A percentile compares a stretch with the other conserved stretches of the same genome.
Conservation (phyloP, 2,329 filamentous ascomycete species). For the Paracoccidioides brasiliensis region DNA sequence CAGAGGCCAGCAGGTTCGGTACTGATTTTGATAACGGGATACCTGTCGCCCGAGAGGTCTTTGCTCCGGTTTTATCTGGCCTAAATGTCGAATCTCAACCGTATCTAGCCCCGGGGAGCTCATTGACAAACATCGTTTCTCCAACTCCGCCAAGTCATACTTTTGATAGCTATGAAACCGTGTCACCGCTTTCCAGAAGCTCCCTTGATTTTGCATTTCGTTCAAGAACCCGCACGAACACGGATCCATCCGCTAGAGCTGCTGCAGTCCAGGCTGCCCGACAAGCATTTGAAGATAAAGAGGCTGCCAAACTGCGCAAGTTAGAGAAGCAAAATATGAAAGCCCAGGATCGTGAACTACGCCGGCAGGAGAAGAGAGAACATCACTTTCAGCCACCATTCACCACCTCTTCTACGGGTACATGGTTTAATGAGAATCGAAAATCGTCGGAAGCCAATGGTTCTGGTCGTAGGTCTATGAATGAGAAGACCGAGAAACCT, state of each 20-base stretch:
- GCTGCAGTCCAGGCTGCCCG: conserved; percentile 44
- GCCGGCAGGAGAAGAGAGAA: conserved; percentile 30
- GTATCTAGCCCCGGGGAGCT: conserved; percentile 27
- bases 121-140: conserved; percentile 22
- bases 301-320: conserved; percentile 44
- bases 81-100: conserved; percentile 21
- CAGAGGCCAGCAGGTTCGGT: conserved; percentile 27
- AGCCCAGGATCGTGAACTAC: conserved; percentile 32
- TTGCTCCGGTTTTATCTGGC: conserved; percentile 24
- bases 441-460: not conserved
- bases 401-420: not conserved
- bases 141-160: conserved; percentile 34
- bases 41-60: conserved; percentile 1
- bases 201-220: conserved; percentile 45
- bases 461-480: not conserved
- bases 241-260: conserved; percentile 41
- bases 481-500: not conserved
- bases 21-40: conserved; percentile 8
- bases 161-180: conserved; percentile 39
- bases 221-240: conserved; percentile 32
- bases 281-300: conserved; percentile 45
- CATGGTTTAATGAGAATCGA: not conserved
- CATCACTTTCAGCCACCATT: conserved; percentile 6
- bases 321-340: conserved; percentile 40
- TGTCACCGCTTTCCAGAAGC: conserved; percentile 41